These are phyloP conservation scores for Claviceps sp. DNA, from an alignment of 2,329 filamentous ascomycete species.

Conservation along the genomic window DNA sequence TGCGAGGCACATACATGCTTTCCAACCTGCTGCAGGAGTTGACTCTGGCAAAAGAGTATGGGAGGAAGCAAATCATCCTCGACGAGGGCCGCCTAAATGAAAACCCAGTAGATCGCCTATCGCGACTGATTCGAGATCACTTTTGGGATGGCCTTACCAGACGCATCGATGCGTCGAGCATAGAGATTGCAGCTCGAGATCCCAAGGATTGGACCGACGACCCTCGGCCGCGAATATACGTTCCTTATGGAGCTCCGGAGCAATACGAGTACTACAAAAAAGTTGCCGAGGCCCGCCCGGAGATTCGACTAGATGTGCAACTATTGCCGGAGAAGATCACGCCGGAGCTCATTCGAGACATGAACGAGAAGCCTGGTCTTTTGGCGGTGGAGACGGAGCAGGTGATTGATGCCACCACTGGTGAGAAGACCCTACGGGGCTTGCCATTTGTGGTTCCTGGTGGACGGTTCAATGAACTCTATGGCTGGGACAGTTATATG, in stretches of 20 bases:
- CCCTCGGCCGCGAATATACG: conserved; percentile 80
- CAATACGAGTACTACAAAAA: conserved; percentile 82
- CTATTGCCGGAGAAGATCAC: conserved; percentile 66
- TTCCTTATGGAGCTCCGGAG: conserved; percentile 71
- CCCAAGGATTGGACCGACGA: conserved; percentile 93
- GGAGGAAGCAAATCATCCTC: conserved; percentile 76
- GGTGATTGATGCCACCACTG: conserved; percentile 44
- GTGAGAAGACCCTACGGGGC: conserved; percentile 60
- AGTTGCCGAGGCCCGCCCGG: conserved; percentile 64
- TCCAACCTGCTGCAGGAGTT: conserved; percentile 94
- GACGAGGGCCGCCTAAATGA: conserved; percentile 88
- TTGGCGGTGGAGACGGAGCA: conserved; percentile 84
- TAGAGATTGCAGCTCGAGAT: conserved; percentile 75
- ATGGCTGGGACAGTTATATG: conserved; percentile 99
- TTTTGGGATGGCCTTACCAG: conserved; percentile 91
- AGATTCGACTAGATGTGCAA: conserved; percentile 78
- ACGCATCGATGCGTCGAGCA: conserved; percentile 75
- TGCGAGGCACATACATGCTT: conserved; percentile 93
- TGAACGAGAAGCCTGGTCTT: conserved; percentile 80
- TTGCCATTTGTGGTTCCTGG: conserved; percentile 95
- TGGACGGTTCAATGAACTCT: conserved; percentile 94
- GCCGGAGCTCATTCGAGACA: conserved; percentile 63
- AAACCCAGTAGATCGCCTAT: conserved; percentile 82
- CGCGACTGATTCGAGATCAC: conserved; percentile 72
- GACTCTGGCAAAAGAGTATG: conserved; percentile 80